Percentiles rank a stretch among this genome's conserved stretches.
Conservation (phyloP, 306 rosid genomes). For the Castanospermum australe region DNA sequence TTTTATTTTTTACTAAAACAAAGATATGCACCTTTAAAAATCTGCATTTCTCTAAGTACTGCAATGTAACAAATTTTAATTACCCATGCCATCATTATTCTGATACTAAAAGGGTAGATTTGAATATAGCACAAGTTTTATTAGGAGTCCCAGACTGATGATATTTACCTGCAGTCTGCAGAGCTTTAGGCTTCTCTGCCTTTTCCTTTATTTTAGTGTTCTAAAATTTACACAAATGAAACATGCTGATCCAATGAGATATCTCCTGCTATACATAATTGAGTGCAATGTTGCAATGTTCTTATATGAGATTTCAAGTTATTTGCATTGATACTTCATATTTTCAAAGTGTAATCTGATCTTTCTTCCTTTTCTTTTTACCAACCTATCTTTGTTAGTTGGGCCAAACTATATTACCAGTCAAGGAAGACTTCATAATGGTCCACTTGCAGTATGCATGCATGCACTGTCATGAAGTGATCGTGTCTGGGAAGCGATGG, state of each 20-base stretch:
- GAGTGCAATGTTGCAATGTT: not conserved
- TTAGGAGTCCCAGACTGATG: not conserved
- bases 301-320: not conserved
- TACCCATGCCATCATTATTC: not conserved
- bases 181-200: not conserved
- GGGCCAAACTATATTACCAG: conserved; percentile 41
- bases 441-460: conserved; percentile 56
- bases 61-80: not conserved
- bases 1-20: not conserved
- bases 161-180: not conserved
- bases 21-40: not conserved
- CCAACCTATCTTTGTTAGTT: conserved; percentile 31
- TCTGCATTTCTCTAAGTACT: not conserved
- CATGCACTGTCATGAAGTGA: conserved; percentile 46
- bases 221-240: not conserved
- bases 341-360: conserved; percentile 15
- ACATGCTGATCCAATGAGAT: not conserved
- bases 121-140: not conserved
- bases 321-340: not conserved
- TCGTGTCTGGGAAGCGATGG: conserved; percentile 59
- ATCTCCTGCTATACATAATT: not conserved
- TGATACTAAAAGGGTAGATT: not conserved
- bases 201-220: not conserved
- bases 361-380: conserved; percentile 10
- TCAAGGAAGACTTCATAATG: conserved; percentile 60